These are phyloP conservation scores for Gillenia trifoliata DNA, from an alignment of 306 rosid species.

Conservation along the genomic window DNA sequence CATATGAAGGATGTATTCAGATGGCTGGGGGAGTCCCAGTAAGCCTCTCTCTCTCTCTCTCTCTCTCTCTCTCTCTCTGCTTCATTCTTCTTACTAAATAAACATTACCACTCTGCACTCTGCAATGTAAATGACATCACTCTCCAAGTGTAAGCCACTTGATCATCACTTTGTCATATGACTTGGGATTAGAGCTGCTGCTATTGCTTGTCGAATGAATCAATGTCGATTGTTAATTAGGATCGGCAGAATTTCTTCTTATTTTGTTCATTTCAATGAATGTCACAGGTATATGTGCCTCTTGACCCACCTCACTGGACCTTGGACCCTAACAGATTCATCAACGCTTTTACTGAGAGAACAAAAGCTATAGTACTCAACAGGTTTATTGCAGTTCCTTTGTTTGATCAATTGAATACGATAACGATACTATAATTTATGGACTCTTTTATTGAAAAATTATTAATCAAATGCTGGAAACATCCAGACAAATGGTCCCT, in stretches of 20 bases:
- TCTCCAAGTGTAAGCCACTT: neutral
- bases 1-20: slow-evolving; percentile 54
- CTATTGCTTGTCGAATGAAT: neutral
- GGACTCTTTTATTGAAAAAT: no score
- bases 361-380: slow-evolving; percentile 75
- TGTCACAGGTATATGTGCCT: slow-evolving; percentile 51
- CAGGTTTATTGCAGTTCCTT: slow-evolving; percentile 46
- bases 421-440: no score
- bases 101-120: no score
- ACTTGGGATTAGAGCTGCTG: neutral
- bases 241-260: neutral
- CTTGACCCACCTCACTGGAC: slow-evolving; percentile 89
- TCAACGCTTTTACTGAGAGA: slow-evolving; percentile 49
- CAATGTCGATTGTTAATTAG: neutral
- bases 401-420: no score
- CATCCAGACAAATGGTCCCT: no score
- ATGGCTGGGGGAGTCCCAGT: slow-evolving; percentile 82
- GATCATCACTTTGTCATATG: neutral
- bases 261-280: slow-evolving; percentile 17
- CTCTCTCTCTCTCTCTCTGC: no score
- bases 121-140: no score
- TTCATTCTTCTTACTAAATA: no score
- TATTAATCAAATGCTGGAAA: no score
- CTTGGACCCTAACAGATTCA: slow-evolving; percentile 54
- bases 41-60: slow-evolving; percentile 18